Percentiles rank a stretch among this genome's conserved stretches.
phyloP scores from a whole-genome alignment of 495 filamentous ascomycete species.

The Penicillium ochrochloron region DNA sequence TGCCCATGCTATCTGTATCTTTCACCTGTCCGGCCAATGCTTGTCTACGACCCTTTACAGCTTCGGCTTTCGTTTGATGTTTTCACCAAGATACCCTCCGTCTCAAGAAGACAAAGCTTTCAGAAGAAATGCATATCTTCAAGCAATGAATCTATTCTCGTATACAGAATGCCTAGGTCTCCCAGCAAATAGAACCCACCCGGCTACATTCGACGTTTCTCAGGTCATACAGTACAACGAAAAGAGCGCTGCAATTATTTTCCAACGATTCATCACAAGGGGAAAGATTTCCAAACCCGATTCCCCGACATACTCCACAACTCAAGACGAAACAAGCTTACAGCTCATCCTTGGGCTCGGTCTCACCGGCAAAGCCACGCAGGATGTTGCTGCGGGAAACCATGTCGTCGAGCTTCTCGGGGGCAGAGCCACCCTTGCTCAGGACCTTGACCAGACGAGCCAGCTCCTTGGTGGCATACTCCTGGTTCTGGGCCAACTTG shows the following conservation, averaged over 20 bases:
- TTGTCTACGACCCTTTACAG: background rate
- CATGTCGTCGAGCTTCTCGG: constrained; percentile 88
- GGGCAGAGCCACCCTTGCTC: constrained; percentile 82
- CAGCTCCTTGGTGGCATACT: constrained; percentile 85
- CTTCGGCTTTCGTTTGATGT: constrained; percentile 10
- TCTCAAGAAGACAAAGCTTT: constrained; percentile 16
- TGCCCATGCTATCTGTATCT: background rate
- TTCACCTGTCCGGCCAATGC: background rate
- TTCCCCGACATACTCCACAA: constrained; percentile 10
- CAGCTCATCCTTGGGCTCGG: constrained; percentile 63
- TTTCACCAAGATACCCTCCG: constrained; percentile 33
- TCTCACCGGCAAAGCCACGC: constrained; percentile 66
- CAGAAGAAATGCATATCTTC: constrained; percentile 4
- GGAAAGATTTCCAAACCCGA: background rate
- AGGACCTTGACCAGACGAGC: constrained; percentile 77
- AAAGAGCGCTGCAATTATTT: constrained; percentile 16
- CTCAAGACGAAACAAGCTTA: constrained; percentile 43
- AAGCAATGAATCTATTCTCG: constrained; percentile 9
- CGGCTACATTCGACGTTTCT: constrained; percentile 14
- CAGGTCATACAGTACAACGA: constrained; percentile 27
- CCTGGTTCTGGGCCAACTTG: constrained; percentile 76
- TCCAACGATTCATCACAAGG: constrained; percentile 15
- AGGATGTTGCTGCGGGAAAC: constrained; percentile 87
- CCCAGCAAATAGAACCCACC: background rate
- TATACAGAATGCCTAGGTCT: constrained; percentile 7